These are phyloP conservation scores for Lepidopterella palustris DNA, from an alignment of 495 filamentous ascomycete genomes.

Conservation along the genomic window DNA sequence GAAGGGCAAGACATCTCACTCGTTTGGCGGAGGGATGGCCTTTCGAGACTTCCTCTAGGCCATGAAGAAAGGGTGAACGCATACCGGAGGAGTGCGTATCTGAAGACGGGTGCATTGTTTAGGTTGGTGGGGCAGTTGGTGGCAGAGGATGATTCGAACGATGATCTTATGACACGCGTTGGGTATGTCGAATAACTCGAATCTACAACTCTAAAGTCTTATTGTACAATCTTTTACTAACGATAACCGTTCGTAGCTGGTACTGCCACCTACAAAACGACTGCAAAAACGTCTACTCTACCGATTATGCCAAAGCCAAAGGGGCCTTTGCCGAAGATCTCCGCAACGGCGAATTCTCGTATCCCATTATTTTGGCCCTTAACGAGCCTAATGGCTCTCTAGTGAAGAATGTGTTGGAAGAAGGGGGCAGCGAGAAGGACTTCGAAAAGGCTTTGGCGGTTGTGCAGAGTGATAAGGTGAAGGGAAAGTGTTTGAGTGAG, in stretches of 20 bases:
- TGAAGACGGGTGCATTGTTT: constrained; percentile 16
- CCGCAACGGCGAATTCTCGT: constrained; percentile 33
- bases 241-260: constrained; percentile 20
- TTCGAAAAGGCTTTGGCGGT: not conserved
- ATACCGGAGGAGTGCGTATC: constrained; percentile 4
- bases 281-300: constrained; percentile 36
- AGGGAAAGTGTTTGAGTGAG: not conserved
- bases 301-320: constrained; percentile 32
- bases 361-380: constrained; percentile 32
- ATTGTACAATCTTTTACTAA: not conserved
- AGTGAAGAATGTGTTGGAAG: not conserved
- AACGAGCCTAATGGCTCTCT: not conserved
- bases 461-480: not conserved
- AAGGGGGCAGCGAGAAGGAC: not conserved
- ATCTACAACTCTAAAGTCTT: too few relatives aligned
- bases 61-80: constrained; percentile 7
- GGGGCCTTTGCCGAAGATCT: constrained; percentile 34
- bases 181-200: constrained; percentile 8
- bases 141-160: not conserved
- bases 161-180: constrained; percentile 13
- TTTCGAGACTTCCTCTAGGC: constrained; percentile 19
- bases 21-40: constrained; percentile 35
- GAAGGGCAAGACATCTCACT: constrained; percentile 36
- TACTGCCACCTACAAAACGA: constrained; percentile 36
- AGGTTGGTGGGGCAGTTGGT: constrained; percentile 16